phyloP scores from a whole-genome alignment of 2,329 filamentous ascomycete genomes.

The Aureobasidium leucospermi region DNA sequence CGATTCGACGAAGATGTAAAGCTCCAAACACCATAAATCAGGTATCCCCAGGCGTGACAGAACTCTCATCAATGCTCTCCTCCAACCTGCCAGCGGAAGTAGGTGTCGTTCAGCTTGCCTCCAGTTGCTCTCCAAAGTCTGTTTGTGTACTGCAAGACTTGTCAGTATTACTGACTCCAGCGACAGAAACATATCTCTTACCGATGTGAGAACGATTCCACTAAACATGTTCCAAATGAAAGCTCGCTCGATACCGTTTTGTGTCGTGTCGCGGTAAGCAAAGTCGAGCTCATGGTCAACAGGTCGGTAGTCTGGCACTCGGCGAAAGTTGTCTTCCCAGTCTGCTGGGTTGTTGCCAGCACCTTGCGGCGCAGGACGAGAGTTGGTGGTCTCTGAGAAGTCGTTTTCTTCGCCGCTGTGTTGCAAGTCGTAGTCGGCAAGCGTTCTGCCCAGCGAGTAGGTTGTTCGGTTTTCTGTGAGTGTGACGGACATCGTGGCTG shows the following conservation, averaged over 20 bases:
- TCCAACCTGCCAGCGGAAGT: slow-evolving; percentile 47
- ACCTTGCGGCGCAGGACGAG: slow-evolving; percentile 20
- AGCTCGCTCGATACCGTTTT: slow-evolving; percentile 37
- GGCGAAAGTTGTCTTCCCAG: slow-evolving; percentile 43
- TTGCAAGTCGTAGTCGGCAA: slow-evolving; percentile 43
- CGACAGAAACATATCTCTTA: slow-evolving; percentile 16
- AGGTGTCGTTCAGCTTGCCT: slow-evolving; percentile 41
- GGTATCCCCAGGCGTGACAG: not conserved
- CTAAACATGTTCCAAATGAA: slow-evolving; percentile 47
- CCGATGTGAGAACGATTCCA: slow-evolving; percentile 39
- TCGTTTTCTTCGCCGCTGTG: slow-evolving; percentile 27
- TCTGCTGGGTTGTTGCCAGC: slow-evolving; percentile 25
- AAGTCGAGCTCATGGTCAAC: slow-evolving; percentile 38
- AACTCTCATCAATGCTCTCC: slow-evolving; percentile 34
- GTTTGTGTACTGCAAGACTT: slow-evolving; percentile 29
- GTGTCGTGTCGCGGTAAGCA: slow-evolving; percentile 36
- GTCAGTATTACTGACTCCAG: slow-evolving; percentile 2
- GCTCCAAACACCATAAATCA: not conserved
- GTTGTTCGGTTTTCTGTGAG: slow-evolving; percentile 34
- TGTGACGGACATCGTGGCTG: slow-evolving; percentile 35
- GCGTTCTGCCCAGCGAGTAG: slow-evolving; percentile 30
- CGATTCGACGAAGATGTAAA: not conserved
- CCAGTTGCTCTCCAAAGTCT: slow-evolving; percentile 45
- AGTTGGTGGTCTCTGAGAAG: slow-evolving; percentile 26
- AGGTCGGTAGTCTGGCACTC: slow-evolving; percentile 42